phyloP scores from a whole-genome alignment of 306 rosid species.

The Gastrolobium bilobum region DNA sequence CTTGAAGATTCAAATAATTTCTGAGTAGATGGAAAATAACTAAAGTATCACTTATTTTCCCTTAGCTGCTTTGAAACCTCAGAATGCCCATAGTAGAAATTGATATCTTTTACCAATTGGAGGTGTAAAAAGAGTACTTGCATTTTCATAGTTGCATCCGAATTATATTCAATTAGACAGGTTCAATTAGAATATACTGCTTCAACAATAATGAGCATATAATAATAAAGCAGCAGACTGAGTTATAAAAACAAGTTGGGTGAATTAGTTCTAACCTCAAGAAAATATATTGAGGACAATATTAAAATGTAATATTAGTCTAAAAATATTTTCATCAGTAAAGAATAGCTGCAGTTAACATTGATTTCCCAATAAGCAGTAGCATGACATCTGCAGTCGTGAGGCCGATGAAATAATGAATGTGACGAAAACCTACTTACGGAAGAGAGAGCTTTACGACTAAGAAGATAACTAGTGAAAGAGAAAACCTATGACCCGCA shows the following conservation, averaged over 20 bases:
- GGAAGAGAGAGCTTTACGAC: not conserved
- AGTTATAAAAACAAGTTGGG: no score
- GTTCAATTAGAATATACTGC: no score
- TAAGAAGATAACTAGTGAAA: slow-evolving; percentile 20
- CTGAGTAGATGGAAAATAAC: not conserved
- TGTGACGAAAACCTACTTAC: not conserved
- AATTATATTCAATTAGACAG: no score
- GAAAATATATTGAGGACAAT: not conserved
- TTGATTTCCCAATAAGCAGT: slow-evolving; percentile 18
- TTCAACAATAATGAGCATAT: no score
- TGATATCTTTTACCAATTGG: no score
- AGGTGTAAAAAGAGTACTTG: no score
- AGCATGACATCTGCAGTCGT: slow-evolving; percentile 5
- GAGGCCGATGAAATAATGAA: slow-evolving; percentile 15
- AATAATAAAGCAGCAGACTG: no score
- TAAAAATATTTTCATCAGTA: slow-evolving; percentile 34
- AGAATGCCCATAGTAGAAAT: not conserved
- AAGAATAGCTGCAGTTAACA: slow-evolving; percentile 5
- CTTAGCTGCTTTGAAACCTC: not conserved
- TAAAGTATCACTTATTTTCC: not conserved
- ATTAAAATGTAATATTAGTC: slow-evolving; percentile 33
- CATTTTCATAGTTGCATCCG: no score
- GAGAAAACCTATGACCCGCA: slow-evolving; percentile 33
- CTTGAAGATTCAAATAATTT: slow-evolving; percentile 7
- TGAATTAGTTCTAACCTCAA: not conserved